phyloP scores from a whole-genome alignment of 768 basidiomycete species.

The Clitopilus hobsonii region DNA sequence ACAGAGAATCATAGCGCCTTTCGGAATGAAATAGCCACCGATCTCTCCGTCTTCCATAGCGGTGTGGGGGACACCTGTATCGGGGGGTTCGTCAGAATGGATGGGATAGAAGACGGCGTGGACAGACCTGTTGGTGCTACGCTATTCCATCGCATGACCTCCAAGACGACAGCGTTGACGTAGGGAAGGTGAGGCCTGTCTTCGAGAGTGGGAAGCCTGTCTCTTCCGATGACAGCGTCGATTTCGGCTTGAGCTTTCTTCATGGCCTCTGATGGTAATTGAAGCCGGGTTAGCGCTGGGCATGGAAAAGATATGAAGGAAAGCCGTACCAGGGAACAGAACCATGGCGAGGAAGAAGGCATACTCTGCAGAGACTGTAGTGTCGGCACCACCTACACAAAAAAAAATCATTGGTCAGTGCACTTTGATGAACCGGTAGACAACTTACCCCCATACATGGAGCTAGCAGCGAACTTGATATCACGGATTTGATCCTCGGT shows the following conservation, averaged over 20 bases:
- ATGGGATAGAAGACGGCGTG: not conserved
- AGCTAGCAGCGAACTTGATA: constrained; percentile 38
- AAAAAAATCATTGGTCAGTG: not conserved
- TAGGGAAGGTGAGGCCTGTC: constrained; percentile 48
- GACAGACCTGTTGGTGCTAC: constrained; percentile 37
- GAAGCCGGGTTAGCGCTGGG: not conserved
- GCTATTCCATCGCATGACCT: constrained; percentile 44
- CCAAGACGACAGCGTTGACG: constrained; percentile 37
- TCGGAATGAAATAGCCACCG: constrained; percentile 43
- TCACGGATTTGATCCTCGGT: constrained; percentile 29
- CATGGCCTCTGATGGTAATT: constrained; percentile 35
- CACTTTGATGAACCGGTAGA: not conserved
- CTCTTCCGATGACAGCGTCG: constrained; percentile 32
- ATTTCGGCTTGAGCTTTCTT: constrained; percentile 50
- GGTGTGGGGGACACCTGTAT: constrained; percentile 38
- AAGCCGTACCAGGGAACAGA: constrained; percentile 26
- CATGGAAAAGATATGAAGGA: not conserved
- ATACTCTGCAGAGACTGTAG: constrained; percentile 39
- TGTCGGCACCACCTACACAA: constrained; percentile 42
- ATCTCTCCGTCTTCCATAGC: constrained; percentile 39
- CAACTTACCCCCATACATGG: constrained; percentile 38
- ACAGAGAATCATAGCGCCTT: constrained; percentile 37
- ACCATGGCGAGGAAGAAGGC: constrained; percentile 49
- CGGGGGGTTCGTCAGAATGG: not conserved
- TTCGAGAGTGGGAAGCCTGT: constrained; percentile 30